These are phyloP conservation scores for Termitomyces sp. DNA, from an alignment of 768 basidiomycete species.

Conservation along the genomic window DNA sequence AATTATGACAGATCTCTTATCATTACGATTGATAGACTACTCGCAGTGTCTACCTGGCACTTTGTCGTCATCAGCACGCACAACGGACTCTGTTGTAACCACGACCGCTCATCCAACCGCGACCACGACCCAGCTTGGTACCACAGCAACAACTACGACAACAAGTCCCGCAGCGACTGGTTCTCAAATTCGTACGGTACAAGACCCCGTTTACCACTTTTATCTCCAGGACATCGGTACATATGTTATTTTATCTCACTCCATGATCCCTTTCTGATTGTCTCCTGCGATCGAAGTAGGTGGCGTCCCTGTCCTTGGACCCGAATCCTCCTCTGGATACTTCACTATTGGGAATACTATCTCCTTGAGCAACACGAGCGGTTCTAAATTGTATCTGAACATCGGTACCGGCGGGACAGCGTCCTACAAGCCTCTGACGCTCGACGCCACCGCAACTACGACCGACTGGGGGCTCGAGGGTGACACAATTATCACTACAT, in stretches of 20 bases:
- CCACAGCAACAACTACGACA: slow-evolving; percentile 27
- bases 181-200: slow-evolving; percentile 50
- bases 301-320: slow-evolving; percentile 48
- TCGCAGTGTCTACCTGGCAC: slow-evolving; percentile 50
- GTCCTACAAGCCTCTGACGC: slow-evolving; percentile 46
- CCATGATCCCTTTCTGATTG: background rate
- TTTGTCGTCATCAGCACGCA: slow-evolving; percentile 20
- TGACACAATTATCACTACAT: slow-evolving; percentile 55
- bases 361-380: slow-evolving; percentile 38
- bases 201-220: slow-evolving; percentile 53
- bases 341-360: slow-evolving; percentile 50
- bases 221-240: slow-evolving; percentile 50
- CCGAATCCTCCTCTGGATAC: slow-evolving; percentile 46
- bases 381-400: slow-evolving; percentile 47
- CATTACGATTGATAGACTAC: slow-evolving; percentile 34
- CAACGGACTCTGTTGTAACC: slow-evolving; percentile 27
- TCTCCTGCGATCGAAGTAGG: slow-evolving; percentile 23
- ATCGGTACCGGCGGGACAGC: slow-evolving; percentile 37
- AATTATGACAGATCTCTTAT: background rate
- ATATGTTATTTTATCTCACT: slow-evolving; percentile 7
- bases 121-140: slow-evolving; percentile 26
- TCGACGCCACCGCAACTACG: slow-evolving; percentile 44
- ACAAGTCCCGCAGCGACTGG: slow-evolving; percentile 36
- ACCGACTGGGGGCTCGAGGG: slow-evolving; percentile 57
- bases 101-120: slow-evolving; percentile 21